Percentiles rank a stretch among this genome's conserved stretches.
Evolutionary conservation across 768 basidiomycete species (phyloP).

Genomic region (Tricholoma sp.): DNA sequence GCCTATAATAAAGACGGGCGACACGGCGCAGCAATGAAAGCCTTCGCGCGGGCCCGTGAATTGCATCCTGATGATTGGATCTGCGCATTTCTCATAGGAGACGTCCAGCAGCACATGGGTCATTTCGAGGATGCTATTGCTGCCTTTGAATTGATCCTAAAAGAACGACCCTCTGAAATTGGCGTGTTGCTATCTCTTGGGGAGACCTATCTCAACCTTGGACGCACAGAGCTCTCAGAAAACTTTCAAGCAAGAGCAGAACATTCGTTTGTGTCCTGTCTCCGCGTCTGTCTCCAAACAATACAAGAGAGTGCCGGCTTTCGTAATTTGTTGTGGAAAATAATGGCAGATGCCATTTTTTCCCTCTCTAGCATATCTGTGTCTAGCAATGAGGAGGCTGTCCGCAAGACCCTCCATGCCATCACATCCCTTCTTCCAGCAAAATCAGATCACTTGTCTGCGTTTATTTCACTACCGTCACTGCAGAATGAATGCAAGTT

Average conservation of each 20-base stretch:
- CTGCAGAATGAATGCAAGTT: slow-evolving; percentile 19
- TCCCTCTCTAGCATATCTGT: slow-evolving; percentile 51
- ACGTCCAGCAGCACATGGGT: slow-evolving; percentile 76
- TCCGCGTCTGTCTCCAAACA: slow-evolving; percentile 43
- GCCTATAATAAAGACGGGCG: slow-evolving; percentile 87
- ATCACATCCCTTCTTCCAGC: slow-evolving; percentile 35
- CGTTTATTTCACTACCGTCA: slow-evolving; percentile 30
- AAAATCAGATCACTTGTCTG: slow-evolving; percentile 36
- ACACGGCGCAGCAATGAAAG: slow-evolving; percentile 85
- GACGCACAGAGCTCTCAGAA: slow-evolving; percentile 53
- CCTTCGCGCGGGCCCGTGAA: slow-evolving; percentile 68
- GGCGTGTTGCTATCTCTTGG: slow-evolving; percentile 70
- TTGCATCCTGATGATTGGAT: slow-evolving; percentile 80
- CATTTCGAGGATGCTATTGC: slow-evolving; percentile 70
- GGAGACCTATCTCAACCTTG: slow-evolving; percentile 68
- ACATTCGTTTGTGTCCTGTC: slow-evolving; percentile 59
- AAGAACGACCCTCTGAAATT: slow-evolving; percentile 55
- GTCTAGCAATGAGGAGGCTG: slow-evolving; percentile 39
- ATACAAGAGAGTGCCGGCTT: slow-evolving; percentile 56
- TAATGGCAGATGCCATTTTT: slow-evolving; percentile 69
- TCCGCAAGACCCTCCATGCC: slow-evolving; percentile 29
- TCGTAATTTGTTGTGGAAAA: slow-evolving; percentile 78
- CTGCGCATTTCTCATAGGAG: slow-evolving; percentile 75
- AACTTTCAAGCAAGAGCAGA: slow-evolving; percentile 77
- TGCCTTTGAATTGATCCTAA: slow-evolving; percentile 54